These are phyloP conservation scores for Lindgomyces ingoldianus DNA, from an alignment of 495 filamentous ascomycete species.

Conservation along the genomic window DNA sequence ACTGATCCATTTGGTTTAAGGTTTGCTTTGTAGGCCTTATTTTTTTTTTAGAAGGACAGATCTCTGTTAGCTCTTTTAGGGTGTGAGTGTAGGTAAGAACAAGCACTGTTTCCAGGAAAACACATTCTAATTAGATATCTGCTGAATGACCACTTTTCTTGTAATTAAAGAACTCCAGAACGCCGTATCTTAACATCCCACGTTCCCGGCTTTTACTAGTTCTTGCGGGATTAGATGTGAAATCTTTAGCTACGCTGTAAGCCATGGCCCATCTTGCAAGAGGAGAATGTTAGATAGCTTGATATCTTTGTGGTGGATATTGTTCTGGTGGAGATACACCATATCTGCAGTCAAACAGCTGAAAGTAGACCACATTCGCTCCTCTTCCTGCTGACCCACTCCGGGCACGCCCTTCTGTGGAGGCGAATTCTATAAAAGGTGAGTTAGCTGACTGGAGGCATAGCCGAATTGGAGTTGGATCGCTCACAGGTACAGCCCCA, in stretches of 20 bases:
- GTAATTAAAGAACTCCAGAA: conserved; percentile 6
- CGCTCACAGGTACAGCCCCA: too few species aligned
- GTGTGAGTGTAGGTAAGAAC: neutral
- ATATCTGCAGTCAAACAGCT: conserved; percentile 5
- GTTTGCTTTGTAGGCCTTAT: conserved; percentile 6
- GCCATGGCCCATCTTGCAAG: conserved; percentile 3
- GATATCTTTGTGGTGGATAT: conserved; percentile 18
- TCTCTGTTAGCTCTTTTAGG: neutral
- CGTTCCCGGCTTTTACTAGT: conserved; percentile 19
- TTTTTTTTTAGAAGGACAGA: neutral
- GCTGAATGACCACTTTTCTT: conserved; percentile 13
- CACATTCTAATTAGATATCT: conserved; percentile 15
- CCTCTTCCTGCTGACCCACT: neutral
- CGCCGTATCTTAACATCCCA: conserved; percentile 16
- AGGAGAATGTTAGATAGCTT: conserved; percentile 19
- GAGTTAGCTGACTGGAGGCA: too few species aligned
- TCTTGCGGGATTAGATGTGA: conserved; percentile 13
- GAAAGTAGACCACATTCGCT: neutral
- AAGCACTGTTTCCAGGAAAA: conserved; percentile 13
- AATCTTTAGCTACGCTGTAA: conserved; percentile 18
- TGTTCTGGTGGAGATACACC: conserved; percentile 10
- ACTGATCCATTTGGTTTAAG: neutral
- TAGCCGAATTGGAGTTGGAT: too few species aligned
- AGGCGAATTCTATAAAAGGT: too few species aligned
- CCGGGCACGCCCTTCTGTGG: too few species aligned